Evolutionary conservation across 495 filamentous ascomycete genomes (phyloP), one percentile per base, ranked within the genome.

Genomic region (Penicillium fimorum): DNA sequence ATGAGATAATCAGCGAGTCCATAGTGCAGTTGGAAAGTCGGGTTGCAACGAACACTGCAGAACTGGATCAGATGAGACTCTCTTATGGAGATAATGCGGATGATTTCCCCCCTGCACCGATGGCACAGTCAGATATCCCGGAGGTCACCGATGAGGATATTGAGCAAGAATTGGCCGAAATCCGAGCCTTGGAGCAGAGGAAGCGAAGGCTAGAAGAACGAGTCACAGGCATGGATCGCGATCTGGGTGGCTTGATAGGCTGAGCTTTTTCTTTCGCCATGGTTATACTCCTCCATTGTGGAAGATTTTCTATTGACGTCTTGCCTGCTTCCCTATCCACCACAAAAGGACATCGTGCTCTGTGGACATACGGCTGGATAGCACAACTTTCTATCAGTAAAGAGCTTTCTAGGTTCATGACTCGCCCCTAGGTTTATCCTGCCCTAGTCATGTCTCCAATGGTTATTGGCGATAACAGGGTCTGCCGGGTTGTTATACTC

Each of bases 11-110:
- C 37, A 76, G 79, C n/a, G 82, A 82, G 33, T 96, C 91, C 30
- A 75, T 96, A 53, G 81, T 76, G 29, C 84, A 86, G 48, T 89
- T 96, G 61, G 95, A 97, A 71, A 76, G 77, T 10, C 85, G 86
- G 22, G 88, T 97, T 12, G 85, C 85, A 4, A 84, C 86, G 60
- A 94, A 97, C 70, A 77, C 86, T 12, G 81, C 82, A 37, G 82
- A 91, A 60, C 64, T 97, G 47, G 84, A 89, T 42, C 75, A 81
- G 45, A 85, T 95, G 77, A 92, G 94, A 63, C 80, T 67, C 35
- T 75, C 70, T 13, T 76, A 77, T 43, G 70, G 70, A 7, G 71
- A 70, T 20, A 60, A 75, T 9, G 70, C 74, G 48, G 61, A 77
- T 41, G 62, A 76, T 8, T 61, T 59, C 43, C 55, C 70, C 2